A percentile compares a stretch with the other conserved stretches of the same genome.
Evolutionary conservation across 2,329 filamentous ascomycete genomes (phyloP).

Genomic region (Ascochyta rabiei): DNA sequence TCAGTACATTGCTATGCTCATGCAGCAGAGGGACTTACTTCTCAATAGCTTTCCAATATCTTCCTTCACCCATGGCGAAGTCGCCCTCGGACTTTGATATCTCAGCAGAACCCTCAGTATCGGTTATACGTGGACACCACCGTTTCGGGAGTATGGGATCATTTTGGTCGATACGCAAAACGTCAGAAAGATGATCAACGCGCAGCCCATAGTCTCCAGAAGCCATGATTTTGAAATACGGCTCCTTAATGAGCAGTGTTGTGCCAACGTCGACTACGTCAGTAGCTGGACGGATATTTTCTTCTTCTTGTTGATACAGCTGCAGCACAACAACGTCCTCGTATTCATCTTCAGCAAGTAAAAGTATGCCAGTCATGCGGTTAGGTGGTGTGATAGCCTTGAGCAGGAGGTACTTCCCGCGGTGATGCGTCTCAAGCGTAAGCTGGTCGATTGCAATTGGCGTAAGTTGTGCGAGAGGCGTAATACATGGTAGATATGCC

Average conservation of each 20-base stretch:
- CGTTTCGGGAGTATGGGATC: conserved; percentile 50
- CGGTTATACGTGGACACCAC: conserved; percentile 39
- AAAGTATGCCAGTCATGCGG: conserved; percentile 14
- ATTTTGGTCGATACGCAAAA: conserved; percentile 47
- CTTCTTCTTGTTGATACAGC: conserved; percentile 45
- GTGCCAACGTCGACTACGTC: conserved; percentile 43
- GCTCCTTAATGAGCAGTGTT: conserved; percentile 52
- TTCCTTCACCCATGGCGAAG: conserved; percentile 5
- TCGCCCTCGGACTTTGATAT: conserved; percentile 22
- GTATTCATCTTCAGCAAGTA: conserved; percentile 18
- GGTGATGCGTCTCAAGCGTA: conserved; percentile 50
- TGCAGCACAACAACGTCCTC: conserved; percentile 9
- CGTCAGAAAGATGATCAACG: conserved; percentile 61
- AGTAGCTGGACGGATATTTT: conserved; percentile 22
- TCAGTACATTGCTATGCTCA: too few species aligned
- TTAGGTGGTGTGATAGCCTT: conserved; percentile 34
- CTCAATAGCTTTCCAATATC: conserved; percentile 24
- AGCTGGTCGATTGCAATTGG: conserved; percentile 41
- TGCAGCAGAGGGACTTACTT: conserved; percentile 4
- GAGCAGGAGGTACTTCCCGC: conserved; percentile 45
- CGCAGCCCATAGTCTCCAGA: conserved; percentile 54
- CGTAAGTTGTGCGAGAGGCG: conserved; percentile 17
- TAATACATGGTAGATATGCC: conserved; percentile 26
- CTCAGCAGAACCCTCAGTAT: conserved; percentile 7
- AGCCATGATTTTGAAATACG: conserved; percentile 55